Conservation (phyloP, 768 basidiomycete species). For the Termitomyces heimii region DNA sequence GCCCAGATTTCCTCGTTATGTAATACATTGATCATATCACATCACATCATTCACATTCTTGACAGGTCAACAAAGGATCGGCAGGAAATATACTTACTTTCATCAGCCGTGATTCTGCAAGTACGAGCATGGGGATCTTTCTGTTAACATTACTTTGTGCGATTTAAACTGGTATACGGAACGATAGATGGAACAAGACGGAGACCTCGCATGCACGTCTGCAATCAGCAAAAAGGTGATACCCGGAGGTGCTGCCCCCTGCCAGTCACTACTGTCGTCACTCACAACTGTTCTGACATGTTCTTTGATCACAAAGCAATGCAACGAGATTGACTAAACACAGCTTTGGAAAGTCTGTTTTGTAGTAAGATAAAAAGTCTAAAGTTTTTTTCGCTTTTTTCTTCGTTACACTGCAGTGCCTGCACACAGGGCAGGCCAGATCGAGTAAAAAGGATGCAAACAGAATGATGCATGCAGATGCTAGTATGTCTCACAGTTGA, state of each 20-base stretch:
- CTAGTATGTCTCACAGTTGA: no score
- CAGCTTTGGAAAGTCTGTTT: not conserved
- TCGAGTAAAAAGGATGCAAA: no score
- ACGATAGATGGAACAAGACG: not conserved
- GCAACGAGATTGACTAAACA: not conserved
- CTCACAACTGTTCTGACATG: not conserved
- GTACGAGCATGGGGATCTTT: not conserved
- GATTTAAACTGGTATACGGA: not conserved
- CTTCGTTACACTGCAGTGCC: no score
- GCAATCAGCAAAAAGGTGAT: not conserved
- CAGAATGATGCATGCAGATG: no score
- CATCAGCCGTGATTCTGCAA: not conserved
- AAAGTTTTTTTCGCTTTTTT: no score
- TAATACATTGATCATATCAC: slow-evolving; percentile 12
- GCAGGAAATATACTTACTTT: no score
- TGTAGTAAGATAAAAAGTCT: no score
- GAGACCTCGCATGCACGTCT: no score
- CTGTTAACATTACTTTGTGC: not conserved
- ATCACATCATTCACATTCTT: not conserved
- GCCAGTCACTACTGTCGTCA: no score
- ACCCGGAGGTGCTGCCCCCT: no score
- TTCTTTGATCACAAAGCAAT: no score
- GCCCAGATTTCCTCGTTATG: slow-evolving; percentile 6
- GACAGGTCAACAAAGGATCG: not conserved
- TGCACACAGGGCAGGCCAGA: no score